Conservation (phyloP, 371 early-diverging fungal genomes). For the Mycotypha africana region DNA sequence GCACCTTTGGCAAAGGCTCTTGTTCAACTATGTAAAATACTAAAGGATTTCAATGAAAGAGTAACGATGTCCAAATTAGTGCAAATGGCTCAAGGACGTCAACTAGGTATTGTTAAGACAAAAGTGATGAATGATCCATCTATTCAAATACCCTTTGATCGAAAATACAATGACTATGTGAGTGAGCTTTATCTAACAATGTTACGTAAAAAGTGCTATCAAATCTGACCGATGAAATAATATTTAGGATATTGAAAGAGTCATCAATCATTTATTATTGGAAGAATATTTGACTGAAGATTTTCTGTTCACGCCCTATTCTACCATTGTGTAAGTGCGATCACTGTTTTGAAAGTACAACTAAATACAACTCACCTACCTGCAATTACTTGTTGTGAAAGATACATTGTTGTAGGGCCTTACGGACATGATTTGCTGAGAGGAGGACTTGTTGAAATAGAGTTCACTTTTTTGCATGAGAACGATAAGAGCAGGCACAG, state of each 20-base stretch:
- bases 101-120: slow-evolving; percentile 29
- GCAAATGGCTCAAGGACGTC: slow-evolving; percentile 40
- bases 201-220: neutral
- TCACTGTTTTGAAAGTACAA: no score
- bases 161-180: slow-evolving; percentile 25
- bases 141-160: slow-evolving; percentile 30
- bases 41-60: slow-evolving; percentile 31
- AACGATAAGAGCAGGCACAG: no score
- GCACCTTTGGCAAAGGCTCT: slow-evolving; percentile 31
- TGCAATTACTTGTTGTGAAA: no score
- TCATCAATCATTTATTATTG: slow-evolving; percentile 7
- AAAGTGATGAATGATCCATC: slow-evolving; percentile 22
- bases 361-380: no score
- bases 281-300: slow-evolving; percentile 12
- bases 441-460: no score
- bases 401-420: slow-evolving; percentile 12
- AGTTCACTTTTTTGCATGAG: no score
- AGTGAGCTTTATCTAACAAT: neutral
- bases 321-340: slow-evolving; percentile 18
- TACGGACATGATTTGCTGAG: neutral
- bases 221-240: neutral
- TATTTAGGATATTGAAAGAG: slow-evolving; percentile 17
- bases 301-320: slow-evolving; percentile 15
- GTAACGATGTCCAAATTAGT: slow-evolving; percentile 51
- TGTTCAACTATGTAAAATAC: slow-evolving; percentile 34